Percentiles rank a stretch among this genome's conserved stretches.
These are phyloP conservation scores for Sphagnum tenellum DNA, from an alignment of 225 moss, liverwort and hornwort species.

Conservation along the genomic window DNA sequence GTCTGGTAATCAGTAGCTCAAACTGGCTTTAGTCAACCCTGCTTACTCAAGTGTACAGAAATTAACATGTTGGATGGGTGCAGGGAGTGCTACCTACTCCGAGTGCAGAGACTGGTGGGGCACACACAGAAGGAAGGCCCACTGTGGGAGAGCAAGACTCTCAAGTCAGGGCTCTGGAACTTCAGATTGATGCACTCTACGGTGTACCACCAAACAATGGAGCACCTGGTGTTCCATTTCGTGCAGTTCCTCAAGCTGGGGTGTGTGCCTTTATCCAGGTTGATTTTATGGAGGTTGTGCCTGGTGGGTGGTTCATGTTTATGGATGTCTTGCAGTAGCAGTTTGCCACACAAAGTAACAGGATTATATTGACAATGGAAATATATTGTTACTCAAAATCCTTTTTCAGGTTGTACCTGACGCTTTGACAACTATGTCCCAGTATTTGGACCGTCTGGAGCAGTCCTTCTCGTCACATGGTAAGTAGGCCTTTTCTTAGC, in stretches of 20 bases:
- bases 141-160: conserved; percentile 35
- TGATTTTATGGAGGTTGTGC: too few relatives aligned
- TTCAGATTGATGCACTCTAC: conserved; percentile 90
- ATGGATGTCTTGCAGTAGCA: too few relatives aligned
- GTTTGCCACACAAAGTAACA: too few relatives aligned
- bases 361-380: neutral
- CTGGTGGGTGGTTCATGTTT: too few relatives aligned
- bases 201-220: conserved; percentile 56
- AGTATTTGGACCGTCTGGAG: conserved; percentile 99
- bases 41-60: too few relatives aligned
- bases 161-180: conserved; percentile 66
- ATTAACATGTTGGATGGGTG: neutral
- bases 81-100: conserved; percentile 63
- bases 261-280: conserved; percentile 23
- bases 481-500: conserved; percentile 7
- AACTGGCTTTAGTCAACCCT: too few relatives aligned
- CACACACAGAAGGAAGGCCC: conserved; percentile 33
- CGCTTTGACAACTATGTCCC: conserved; percentile 99
- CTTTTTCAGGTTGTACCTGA: conserved; percentile 99
- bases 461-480: conserved; percentile 77
- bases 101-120: conserved; percentile 31
- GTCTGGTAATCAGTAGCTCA: too few relatives aligned
- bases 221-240: conserved; percentile 37
- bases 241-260: conserved; percentile 57
- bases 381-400: conserved; percentile 33